Evolutionary conservation across 2,329 filamentous ascomycete species (phyloP).

Genomic region (Ophiostoma ips): DNA sequence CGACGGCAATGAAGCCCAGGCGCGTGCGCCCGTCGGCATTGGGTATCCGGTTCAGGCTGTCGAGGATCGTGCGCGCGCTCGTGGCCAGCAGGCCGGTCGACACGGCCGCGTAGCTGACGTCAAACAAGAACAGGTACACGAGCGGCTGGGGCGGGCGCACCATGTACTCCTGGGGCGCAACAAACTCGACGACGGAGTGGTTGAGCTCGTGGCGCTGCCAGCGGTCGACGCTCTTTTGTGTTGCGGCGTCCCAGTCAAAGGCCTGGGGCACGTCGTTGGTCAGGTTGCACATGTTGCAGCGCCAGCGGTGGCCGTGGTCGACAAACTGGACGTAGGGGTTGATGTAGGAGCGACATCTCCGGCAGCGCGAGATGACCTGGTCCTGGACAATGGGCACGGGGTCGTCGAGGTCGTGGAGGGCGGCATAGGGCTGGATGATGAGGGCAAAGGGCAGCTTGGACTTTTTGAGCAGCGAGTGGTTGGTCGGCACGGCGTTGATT

Average conservation of each 20-base stretch:
- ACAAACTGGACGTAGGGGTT: slow-evolving; percentile 95
- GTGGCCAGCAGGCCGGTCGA: slow-evolving; percentile 86
- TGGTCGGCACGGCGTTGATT: slow-evolving; percentile 84
- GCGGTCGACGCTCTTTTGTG: slow-evolving; percentile 81
- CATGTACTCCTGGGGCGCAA: slow-evolving; percentile 99
- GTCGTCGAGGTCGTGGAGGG: slow-evolving; percentile 87
- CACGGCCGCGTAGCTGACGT: slow-evolving; percentile 82
- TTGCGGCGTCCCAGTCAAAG: slow-evolving; percentile 91
- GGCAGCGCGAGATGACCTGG: slow-evolving; percentile 91
- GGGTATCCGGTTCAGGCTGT: slow-evolving; percentile 93
- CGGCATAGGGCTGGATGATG: slow-evolving; percentile 88
- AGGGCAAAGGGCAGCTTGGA: slow-evolving; percentile 91
- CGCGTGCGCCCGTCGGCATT: slow-evolving; percentile 89
- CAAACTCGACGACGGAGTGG: slow-evolving; percentile 92
- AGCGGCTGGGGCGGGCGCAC: slow-evolving; percentile 90
- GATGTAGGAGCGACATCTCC: slow-evolving; percentile 92
- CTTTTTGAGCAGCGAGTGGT: slow-evolving; percentile 86
- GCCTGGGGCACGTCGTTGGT: slow-evolving; percentile 98
- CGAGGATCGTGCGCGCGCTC: slow-evolving; percentile 80
- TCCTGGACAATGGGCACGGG: slow-evolving; percentile 84
- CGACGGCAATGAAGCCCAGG: slow-evolving; percentile 88
- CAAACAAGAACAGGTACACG: slow-evolving; percentile 90
- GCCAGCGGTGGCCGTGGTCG: slow-evolving; percentile 93
- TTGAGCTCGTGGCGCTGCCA: slow-evolving; percentile 91
- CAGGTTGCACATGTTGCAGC: slow-evolving; percentile 98